Evolutionary conservation across 257 asterid genomes (phyloP), one percentile per base, ranked within the genome.

Genomic region (Solanum dulcamara): DNA sequence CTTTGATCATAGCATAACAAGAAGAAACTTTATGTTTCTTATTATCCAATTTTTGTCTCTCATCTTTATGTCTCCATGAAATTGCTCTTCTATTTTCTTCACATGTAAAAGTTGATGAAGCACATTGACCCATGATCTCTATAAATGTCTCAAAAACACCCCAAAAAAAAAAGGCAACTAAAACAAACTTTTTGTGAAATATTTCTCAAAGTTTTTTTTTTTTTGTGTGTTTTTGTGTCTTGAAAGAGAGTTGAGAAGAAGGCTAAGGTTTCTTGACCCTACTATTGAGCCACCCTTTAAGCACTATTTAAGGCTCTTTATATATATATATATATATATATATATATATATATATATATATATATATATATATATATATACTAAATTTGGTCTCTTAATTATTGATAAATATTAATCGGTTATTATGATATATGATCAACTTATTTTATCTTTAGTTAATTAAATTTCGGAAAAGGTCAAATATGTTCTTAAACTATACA

Each of bases 111-210:
- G 74, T 66, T 32, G 89, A 72, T 24, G 90, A 72, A 50, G 15
- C 86, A 75, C 91, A 89, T 84, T 86, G 88, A 86, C 91, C 90
- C 89, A 85, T 85, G 37, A 40, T 48, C 12, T 68, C 28, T 68
- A 44, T 77, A 46, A 24, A 75, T 75, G 9, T 44, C 82, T 0
- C 55, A 6, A 40, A 71, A 74, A 74, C 37, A 24, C 60, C 26
- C n/a, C n/a, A n/a, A n/a, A n/a, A 42, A 7, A 28, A 66, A 55
- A 20, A 55, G 6, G 26, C 26, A 77, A 42, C 4, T 12, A 32
- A 66, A 30, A 11, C 1, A 9, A 66, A 30, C 0, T 62, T 57
- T 67, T 67, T 67, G 1, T 67, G 75, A 67, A 32, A 32, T 15
- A 2, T n/a, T 24, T 42, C 4, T 74, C 24, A 13, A 74, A 77